Base-by-base conservation (phyloP, 1,284 basidiomycete genomes). In the Earliella scabrosa region DNA sequence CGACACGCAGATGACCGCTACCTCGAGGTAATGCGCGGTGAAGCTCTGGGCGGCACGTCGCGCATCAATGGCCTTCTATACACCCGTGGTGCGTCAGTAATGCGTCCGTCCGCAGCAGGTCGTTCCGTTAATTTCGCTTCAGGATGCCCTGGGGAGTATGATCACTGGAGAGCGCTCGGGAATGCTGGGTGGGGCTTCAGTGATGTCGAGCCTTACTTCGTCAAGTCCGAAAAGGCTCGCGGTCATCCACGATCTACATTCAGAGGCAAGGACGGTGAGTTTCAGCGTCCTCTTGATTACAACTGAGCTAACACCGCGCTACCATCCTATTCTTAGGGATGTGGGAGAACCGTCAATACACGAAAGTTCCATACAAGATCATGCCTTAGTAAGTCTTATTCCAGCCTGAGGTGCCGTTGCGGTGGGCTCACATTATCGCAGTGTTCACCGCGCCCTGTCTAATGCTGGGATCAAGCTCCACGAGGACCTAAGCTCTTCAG, bases 61-160 rank as follows among this genome's bases (percentile, higher is more conserved):
- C 51, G 53, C 4, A 75, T 82, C 56, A 82, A 82, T 56, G 71
- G 66, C 34, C 69, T 75, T 68, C 56, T 75, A 46, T 78, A 78
- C 52, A 72, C 71, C 0, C 69, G 76, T n/a, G 73, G 63, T 44
- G 29, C 9, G 18, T 20, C 8, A n/a, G n/a, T n/a, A n/a, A n/a
- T n/a, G n/a, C n/a, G n/a, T n/a, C n/a, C n/a, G n/a, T n/a, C n/a
- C n/a, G n/a, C n/a, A n/a, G n/a, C n/a, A n/a, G n/a, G n/a, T n/a
- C n/a, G n/a, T n/a, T n/a, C n/a, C n/a, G n/a, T n/a, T n/a, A n/a
- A n/a, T n/a, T n/a, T n/a, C n/a, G n/a, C n/a, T 16, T 35, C n/a
- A 61, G 60, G 60, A 2, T 48, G 38, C 8, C 47, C 56, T 2
- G 72, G 69, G 0, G 75, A 78, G 45, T 78, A 74, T 45, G 70